Base-by-base conservation (phyloP, 2,329 filamentous ascomycete species). In the Alternaria brassicicola region DNA sequence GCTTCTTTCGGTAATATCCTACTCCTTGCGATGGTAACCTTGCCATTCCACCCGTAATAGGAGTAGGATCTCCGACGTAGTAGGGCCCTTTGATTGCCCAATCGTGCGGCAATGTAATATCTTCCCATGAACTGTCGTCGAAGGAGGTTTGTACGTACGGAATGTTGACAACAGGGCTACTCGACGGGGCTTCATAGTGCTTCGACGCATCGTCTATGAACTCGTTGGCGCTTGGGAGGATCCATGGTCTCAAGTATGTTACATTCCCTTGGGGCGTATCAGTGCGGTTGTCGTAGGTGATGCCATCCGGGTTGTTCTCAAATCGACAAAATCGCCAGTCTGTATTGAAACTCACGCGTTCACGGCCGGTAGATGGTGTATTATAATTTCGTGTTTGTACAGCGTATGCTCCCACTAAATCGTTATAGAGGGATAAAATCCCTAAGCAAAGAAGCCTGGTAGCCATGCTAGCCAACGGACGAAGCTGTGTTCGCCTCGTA, bases 21-120 rank as follows among this genome's bases (percentile, higher is more conserved):
- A 85, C 79, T 3, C 84, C 84, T 19, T 84, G 78, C 21, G 78
- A 73, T 0, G 84, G 84, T 36, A 86, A 65, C 3, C 80, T 74
- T 12, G 79, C 80, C 76, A 9, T 82, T 78, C 62, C 83, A 84
- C 82, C 82, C 12, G 84, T 76, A 15, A 78, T 73, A 0, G 83
- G 83, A 26, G 85, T 65, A 3, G 80, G 71, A 15, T 78, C 79
- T 15, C 67, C 64, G 3, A 81, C 71, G 35, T 67, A 50, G 55
- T 82, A 83, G 3, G 80, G 80, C 0, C 80, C 80, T 33, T 74
- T 72, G 59, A 82, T 78, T 12, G 80, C 80, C 81, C 79, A 83
- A 64, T 83, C 81, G 61, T 83, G 81, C 1, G 81, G 80, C n/a
- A 82, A 64, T 4, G 67, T 70, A 23, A 82, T 65, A 4, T 55